phyloP scores from a whole-genome alignment of 2,329 filamentous ascomycete genomes.

The Epichloe gansuensis region DNA sequence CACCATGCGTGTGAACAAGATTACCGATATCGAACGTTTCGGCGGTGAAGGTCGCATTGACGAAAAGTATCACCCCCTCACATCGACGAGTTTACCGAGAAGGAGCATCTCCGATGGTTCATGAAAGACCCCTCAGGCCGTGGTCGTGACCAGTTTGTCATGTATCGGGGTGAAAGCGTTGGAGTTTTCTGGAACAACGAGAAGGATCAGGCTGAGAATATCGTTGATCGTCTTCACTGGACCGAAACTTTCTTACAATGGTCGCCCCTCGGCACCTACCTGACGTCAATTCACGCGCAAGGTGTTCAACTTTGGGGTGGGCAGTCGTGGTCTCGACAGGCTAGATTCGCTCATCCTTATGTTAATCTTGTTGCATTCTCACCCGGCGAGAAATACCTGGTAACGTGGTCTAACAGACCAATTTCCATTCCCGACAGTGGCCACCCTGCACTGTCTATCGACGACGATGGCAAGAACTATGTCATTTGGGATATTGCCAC shows the following conservation, averaged over 20 bases:
- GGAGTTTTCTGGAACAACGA: conserved; percentile 99
- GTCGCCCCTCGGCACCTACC: conserved; percentile 88
- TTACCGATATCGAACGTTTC: conserved; percentile 94
- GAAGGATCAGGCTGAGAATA: conserved; percentile 73
- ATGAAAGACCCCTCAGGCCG: conserved; percentile 67
- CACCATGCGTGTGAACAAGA: conserved; percentile 90
- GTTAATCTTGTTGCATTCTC: conserved; percentile 97
- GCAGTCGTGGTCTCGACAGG: conserved; percentile 75
- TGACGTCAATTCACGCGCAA: conserved; percentile 89
- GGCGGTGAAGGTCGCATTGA: conserved; percentile 88
- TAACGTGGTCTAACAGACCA: conserved; percentile 91
- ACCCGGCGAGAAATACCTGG: conserved; percentile 80
- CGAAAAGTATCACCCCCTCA: conserved; percentile 78
- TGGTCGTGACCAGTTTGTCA: conserved; percentile 87
- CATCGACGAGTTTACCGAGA: conserved; percentile 76
- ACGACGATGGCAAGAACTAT: conserved; percentile 98
- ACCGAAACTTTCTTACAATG: conserved; percentile 97
- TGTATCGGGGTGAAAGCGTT: conserved; percentile 85
- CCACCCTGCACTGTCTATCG: conserved; percentile 70
- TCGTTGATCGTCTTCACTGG: conserved; percentile 92
- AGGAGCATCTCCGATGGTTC: conserved; percentile 92
- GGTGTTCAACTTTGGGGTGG: conserved; percentile 98
- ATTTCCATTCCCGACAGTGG: conserved; percentile 84
- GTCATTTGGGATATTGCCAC: conserved; percentile 96
- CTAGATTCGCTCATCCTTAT: conserved; percentile 87